Base-by-base conservation (phyloP, 1,284 basidiomycete genomes). In the Flammula alnicola region DNA sequence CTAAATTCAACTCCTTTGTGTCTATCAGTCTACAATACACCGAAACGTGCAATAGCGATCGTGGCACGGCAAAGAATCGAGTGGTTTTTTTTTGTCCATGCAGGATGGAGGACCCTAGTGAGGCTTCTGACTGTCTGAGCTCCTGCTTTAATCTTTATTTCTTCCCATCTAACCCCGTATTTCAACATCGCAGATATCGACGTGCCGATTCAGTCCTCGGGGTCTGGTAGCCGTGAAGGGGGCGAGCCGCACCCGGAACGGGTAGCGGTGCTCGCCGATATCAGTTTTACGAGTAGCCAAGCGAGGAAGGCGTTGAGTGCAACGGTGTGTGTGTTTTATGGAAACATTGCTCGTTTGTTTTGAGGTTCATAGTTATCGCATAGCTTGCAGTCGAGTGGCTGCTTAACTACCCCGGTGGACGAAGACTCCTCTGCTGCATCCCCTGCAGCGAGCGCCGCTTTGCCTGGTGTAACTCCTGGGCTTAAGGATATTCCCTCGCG, bases 371-470 rank as follows among this genome's bases (percentile, higher is more conserved):
- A 14, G n/a, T n/a, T n/a, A 82, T 93, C 61, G 69, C 84, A 0
- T 94, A 96, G 60, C 81, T 88, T 19, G 95, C 96, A 0, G 85
- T 98, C 3, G 95, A 97, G 57, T 99, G 96, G 96, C 73, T 98
- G n/a, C 98, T 99, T 72, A 93, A 83, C 54, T 91, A 99, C 63
- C 90, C 95, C 0, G 93, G 77, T 69, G 1, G 94, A 93, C 16
- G 85, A 91, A 61, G 84, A 86, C 12, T 59, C 64, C 12, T 54
- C 65, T 1, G 51, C 74, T 11, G 57, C 69, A 5, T 39, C 71
- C 7, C 37, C 67, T 5, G 6, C 41, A 4, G 16, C 55, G 3
- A 23, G 25, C n/a, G 45, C 63, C 1, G 14, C 56, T 1, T 36
- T 60, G 3, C 30, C 62, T 4, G 43, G 59, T 17, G 26, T 54